These are phyloP conservation scores for Ramaria rubella DNA, from an alignment of 768 basidiomycete species.

Conservation along the genomic window DNA sequence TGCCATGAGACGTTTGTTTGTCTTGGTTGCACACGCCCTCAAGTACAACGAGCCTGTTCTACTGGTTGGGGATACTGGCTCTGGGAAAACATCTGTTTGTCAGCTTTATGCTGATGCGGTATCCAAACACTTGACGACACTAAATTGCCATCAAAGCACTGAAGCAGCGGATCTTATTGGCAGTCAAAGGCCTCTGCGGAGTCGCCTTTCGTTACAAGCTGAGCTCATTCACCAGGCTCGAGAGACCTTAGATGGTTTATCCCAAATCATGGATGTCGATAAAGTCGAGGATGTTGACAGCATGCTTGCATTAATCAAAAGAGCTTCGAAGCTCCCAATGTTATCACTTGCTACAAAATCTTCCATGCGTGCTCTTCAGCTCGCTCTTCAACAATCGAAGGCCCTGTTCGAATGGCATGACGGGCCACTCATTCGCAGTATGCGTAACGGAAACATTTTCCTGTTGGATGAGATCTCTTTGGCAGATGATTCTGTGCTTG, in stretches of 20 bases:
- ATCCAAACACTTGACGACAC: constrained; percentile 52
- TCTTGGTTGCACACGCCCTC: constrained; percentile 77
- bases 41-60: constrained; percentile 90
- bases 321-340: constrained; percentile 16
- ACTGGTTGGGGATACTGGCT: constrained; percentile 94
- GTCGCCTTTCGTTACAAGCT: constrained; percentile 50
- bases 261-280: constrained; percentile 29
- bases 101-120: constrained; percentile 74
- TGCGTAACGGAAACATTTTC: constrained; percentile 79
- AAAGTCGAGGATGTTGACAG: constrained; percentile 23
- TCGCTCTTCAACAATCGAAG: constrained; percentile 14
- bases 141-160: constrained; percentile 98
- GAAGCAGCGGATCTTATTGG: constrained; percentile 97
- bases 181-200: constrained; percentile 82
- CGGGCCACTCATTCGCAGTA: constrained; percentile 91
- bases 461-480: constrained; percentile 95
- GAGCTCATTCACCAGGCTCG: constrained; percentile 28
- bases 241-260: constrained; percentile 27
- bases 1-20: constrained; percentile 87
- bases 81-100: constrained; percentile 96
- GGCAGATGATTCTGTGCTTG: constrained; percentile 96
- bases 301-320: constrained; percentile 18
- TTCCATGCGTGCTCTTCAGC: constrained; percentile 13
- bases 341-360: constrained; percentile 15
- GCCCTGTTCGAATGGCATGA: constrained; percentile 96